Percentiles rank a stretch among this genome's conserved stretches.
phyloP scores from a whole-genome alignment of 129 eudicot species.

The Pittosporum tobira region DNA sequence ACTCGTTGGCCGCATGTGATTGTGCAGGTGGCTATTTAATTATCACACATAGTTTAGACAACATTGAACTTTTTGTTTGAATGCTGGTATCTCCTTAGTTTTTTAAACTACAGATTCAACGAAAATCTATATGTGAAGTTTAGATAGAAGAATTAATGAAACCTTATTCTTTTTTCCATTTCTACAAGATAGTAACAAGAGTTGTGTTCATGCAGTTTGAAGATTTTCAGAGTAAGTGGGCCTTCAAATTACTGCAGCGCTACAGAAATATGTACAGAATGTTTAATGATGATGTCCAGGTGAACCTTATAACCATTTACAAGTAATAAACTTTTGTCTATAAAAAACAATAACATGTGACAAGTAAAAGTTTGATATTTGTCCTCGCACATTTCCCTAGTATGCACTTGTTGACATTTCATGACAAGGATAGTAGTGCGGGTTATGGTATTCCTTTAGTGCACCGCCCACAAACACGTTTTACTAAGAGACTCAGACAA shows the following conservation, averaged over 20 bases:
- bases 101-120: neutral
- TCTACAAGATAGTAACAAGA: conserved; percentile 2
- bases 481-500: no score
- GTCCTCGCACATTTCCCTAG: no score
- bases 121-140: neutral
- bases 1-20: conserved; percentile 94
- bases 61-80: neutral
- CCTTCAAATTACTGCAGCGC: conserved; percentile 83
- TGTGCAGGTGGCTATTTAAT: conserved; percentile 61
- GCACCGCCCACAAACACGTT: no score
- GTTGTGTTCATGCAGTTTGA: conserved; percentile 53
- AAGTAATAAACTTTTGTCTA: conserved; percentile 4
- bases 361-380: no score
- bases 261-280: conserved; percentile 80
- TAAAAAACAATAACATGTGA: neutral
- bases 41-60: neutral
- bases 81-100: neutral
- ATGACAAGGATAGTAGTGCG: no score
- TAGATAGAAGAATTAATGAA: neutral
- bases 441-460: no score
- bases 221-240: conserved; percentile 99
- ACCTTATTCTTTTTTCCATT: neutral
- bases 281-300: conserved; percentile 99
- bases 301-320: conserved; percentile 17
- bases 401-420: no score